phyloP scores from a whole-genome alignment of 2,329 filamentous ascomycete species.

The Ophiostoma tasmaniense region DNA sequence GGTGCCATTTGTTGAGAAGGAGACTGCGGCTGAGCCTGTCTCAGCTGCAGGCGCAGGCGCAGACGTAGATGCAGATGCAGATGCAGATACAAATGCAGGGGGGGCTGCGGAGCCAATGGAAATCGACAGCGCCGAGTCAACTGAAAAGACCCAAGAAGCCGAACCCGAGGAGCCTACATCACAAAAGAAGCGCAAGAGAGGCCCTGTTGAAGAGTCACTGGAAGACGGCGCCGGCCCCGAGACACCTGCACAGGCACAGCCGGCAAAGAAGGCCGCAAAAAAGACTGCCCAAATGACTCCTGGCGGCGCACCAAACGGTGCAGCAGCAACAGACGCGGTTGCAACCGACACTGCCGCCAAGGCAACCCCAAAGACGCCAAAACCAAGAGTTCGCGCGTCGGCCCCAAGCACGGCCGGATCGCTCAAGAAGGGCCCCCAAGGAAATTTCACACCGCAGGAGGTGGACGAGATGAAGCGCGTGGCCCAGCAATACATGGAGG shows the following conservation, averaged over 20 bases:
- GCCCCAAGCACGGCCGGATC: slow-evolving; percentile 4
- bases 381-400: neutral
- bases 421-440: slow-evolving; percentile 15
- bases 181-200: slow-evolving; percentile 11
- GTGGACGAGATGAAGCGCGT: slow-evolving; percentile 33
- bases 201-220: neutral
- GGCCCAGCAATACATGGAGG: slow-evolving; percentile 37
- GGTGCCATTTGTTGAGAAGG: neutral
- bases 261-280: neutral
- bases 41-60: neutral
- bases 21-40: neutral
- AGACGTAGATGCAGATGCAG: neutral
- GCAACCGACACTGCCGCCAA: neutral
- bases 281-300: neutral
- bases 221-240: neutral
- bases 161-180: neutral
- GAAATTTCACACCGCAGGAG: slow-evolving; percentile 38
- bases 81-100: neutral
- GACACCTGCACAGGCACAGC: slow-evolving; percentile 8
- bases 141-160: neutral
- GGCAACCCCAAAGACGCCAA: neutral
- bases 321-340: neutral
- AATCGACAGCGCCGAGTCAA: neutral
- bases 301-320: neutral
- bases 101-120: neutral